These are phyloP conservation scores for Leptodontidium sp. DNA, from an alignment of 2,329 filamentous ascomycete species.

Conservation along the genomic window DNA sequence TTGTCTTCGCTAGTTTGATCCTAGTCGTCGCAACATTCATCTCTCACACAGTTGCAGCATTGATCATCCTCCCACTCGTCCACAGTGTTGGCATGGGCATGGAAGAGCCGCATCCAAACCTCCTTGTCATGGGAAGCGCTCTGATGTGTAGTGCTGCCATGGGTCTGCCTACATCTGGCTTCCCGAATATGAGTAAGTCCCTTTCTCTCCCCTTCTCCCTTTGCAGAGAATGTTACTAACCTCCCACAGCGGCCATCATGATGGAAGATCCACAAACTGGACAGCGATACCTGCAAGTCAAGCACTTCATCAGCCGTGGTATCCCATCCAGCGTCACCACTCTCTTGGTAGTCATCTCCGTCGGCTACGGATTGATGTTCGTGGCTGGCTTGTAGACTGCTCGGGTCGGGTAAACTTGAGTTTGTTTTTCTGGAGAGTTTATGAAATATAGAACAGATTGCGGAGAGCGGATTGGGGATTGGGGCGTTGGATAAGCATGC, in stretches of 20 bases:
- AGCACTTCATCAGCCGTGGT: slow-evolving; percentile 94
- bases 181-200: slow-evolving; percentile 98
- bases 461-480: not conserved
- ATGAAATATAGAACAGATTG: not conserved
- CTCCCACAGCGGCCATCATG: slow-evolving; percentile 86
- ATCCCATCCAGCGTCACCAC: slow-evolving; percentile 86
- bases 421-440: not conserved
- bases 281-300: slow-evolving; percentile 88
- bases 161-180: slow-evolving; percentile 93
- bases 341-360: slow-evolving; percentile 81
- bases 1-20: slow-evolving; percentile 86
- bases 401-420: not conserved
- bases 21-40: slow-evolving; percentile 97
- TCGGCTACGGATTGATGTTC: slow-evolving; percentile 92
- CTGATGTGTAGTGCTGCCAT: slow-evolving; percentile 98
- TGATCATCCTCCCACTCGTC: slow-evolving; percentile 94
- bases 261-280: slow-evolving; percentile 94
- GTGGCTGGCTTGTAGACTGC: slow-evolving; percentile 39
- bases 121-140: slow-evolving; percentile 93
- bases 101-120: slow-evolving; percentile 89
- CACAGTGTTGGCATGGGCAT: slow-evolving; percentile 84
- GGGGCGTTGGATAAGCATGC: not conserved
- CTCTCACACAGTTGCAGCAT: slow-evolving; percentile 92
- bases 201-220: not conserved
- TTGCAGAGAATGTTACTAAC: slow-evolving; percentile 30